These are phyloP conservation scores for Calonectria crousiana DNA, from an alignment of 2,329 filamentous ascomycete genomes.

Conservation along the genomic window DNA sequence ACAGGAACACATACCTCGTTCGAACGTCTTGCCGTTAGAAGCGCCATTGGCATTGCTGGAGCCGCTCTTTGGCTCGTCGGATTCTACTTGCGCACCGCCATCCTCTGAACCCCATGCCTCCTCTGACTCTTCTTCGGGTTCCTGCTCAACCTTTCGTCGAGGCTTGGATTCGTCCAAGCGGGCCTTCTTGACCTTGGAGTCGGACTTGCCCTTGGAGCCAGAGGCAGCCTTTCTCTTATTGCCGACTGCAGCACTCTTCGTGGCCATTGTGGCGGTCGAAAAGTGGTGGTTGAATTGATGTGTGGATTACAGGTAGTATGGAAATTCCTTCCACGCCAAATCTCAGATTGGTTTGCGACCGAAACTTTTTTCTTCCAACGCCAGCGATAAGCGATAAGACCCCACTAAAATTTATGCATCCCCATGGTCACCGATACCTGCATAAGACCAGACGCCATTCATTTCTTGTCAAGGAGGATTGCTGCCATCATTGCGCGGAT, in stretches of 20 bases:
- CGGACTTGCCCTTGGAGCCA: constrained; percentile 56
- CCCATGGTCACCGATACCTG: background rate
- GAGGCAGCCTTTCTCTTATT: constrained; percentile 69
- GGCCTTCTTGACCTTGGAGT: constrained; percentile 64
- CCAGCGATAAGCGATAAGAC: background rate
- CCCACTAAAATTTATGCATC: background rate
- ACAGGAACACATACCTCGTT: constrained; percentile 52
- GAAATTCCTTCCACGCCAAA: constrained; percentile 33
- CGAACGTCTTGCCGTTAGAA: constrained; percentile 54
- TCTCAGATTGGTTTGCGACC: background rate
- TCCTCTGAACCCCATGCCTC: constrained; percentile 65
- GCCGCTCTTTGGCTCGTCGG: constrained; percentile 52
- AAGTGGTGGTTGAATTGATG: constrained; percentile 22
- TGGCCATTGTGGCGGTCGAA: constrained; percentile 57
- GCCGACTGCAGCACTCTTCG: constrained; percentile 59
- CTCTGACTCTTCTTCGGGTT: constrained; percentile 56
- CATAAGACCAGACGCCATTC: background rate
- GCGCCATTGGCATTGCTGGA: constrained; percentile 47
- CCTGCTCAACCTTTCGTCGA: constrained; percentile 53
- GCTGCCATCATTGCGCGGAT: background rate
- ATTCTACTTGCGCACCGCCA: constrained; percentile 62
- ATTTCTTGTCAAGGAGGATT: background rate
- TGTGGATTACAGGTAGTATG: constrained; percentile 31
- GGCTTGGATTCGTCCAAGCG: constrained; percentile 54
- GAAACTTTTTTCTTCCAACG: background rate